Conservation (phyloP, 306 rosid species). For the Pueraria montana region DNA sequence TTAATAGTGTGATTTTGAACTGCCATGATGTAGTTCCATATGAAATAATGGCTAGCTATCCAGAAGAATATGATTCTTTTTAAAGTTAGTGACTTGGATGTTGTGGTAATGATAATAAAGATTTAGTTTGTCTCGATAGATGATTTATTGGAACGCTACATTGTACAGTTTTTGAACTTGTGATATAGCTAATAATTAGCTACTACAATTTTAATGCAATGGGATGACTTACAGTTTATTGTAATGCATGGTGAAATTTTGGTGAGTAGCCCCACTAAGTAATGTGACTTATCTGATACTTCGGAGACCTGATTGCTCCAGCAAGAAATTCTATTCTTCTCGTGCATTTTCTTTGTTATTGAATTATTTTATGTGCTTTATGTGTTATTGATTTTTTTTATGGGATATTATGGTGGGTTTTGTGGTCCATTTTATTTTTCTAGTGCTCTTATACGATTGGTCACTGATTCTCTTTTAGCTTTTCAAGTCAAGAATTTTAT, state of each 20-base stretch:
- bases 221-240: constrained; percentile 18
- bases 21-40: not conserved
- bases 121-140: not conserved
- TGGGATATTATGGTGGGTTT: not conserved
- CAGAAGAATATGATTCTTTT: constrained; percentile 8
- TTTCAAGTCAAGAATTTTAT: not conserved
- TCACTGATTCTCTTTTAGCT: constrained; percentile 14
- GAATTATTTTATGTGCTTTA: not conserved
- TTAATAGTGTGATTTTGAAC: not conserved
- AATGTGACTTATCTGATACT: constrained; percentile 4
- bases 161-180: not conserved
- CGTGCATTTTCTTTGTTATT: not conserved
- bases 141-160: not conserved
- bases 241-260: not conserved
- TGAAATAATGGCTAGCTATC: not conserved
- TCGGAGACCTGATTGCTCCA: not conserved
- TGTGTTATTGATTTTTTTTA: not conserved
- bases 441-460: constrained; percentile 10
- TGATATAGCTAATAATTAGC: not conserved
- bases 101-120: not conserved
- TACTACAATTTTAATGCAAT: constrained; percentile 11
- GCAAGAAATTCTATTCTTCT: not conserved
- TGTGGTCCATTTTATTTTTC: not conserved
- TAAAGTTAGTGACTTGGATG: constrained; percentile 20
- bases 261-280: not conserved